Percentiles rank a stretch among this genome's conserved stretches.
phyloP scores from a whole-genome alignment of 495 filamentous ascomycete genomes.

The Parathielavia hyrcaniae region DNA sequence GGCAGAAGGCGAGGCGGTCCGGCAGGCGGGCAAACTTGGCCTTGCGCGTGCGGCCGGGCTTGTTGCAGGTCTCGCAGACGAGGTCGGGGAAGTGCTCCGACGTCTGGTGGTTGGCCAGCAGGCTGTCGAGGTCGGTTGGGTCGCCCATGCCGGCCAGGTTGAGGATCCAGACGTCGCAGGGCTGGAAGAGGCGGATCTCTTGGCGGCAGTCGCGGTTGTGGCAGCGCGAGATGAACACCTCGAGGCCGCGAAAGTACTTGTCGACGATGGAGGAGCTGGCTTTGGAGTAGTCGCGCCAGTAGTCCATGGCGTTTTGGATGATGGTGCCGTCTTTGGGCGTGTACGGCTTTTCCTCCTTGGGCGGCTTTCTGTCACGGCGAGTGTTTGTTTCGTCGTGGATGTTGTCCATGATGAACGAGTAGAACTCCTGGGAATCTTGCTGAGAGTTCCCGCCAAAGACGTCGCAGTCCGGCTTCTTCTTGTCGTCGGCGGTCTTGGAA shows the following conservation, averaged over 20 bases:
- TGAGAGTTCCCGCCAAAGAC: slow-evolving; percentile 37
- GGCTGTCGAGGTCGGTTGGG: slow-evolving; percentile 19
- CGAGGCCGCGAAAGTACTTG: slow-evolving; percentile 36
- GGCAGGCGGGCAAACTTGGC: slow-evolving; percentile 32
- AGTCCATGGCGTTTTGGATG: slow-evolving; percentile 25
- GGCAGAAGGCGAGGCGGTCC: slow-evolving; percentile 30
- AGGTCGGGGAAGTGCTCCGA: slow-evolving; percentile 18
- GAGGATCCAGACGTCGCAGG: slow-evolving; percentile 24
- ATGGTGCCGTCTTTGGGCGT: slow-evolving; percentile 21
- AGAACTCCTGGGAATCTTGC: slow-evolving; percentile 43
- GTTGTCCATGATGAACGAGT: slow-evolving; percentile 36
- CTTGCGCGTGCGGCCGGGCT: slow-evolving; percentile 27
- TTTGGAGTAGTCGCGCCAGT: slow-evolving; percentile 27
- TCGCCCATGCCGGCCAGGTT: slow-evolving; percentile 16
- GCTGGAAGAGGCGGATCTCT: slow-evolving; percentile 23
- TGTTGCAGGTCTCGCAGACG: slow-evolving; percentile 31
- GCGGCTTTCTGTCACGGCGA: slow-evolving; percentile 21
- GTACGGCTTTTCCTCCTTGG: slow-evolving; percentile 20
- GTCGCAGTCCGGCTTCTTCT: slow-evolving; percentile 6
- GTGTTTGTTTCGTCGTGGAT: slow-evolving; percentile 41
- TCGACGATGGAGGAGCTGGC: slow-evolving; percentile 30
- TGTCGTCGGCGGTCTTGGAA: slow-evolving; percentile 16
- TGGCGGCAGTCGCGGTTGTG: slow-evolving; percentile 22
- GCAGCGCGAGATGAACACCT: slow-evolving; percentile 29
- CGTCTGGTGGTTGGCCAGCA: slow-evolving; percentile 19